phyloP scores from a whole-genome alignment of 257 asterid species.

The Fraxinus americana region DNA sequence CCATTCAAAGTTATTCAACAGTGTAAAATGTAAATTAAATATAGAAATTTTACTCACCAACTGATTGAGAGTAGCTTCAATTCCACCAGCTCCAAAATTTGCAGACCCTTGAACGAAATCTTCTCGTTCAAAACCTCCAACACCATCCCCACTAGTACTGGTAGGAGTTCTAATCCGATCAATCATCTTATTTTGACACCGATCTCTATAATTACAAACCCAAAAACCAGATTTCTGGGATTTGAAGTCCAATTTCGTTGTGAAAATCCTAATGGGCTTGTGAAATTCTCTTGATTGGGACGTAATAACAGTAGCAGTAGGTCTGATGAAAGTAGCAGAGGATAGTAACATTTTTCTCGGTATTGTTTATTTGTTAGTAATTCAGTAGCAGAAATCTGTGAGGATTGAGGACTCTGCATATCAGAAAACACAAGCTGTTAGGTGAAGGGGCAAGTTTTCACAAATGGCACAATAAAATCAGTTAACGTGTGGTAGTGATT shows the following conservation, averaged over 20 bases:
- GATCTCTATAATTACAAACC: background rate
- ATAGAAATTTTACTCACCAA: conserved; percentile 48
- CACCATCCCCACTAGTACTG: conserved; percentile 34
- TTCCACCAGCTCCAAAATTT: conserved; percentile 29
- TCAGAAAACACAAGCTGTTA: conserved; percentile 1
- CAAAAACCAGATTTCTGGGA: conserved; percentile 32
- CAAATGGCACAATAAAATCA: too few species aligned
- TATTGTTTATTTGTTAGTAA: background rate
- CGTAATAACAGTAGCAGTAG: conserved; percentile 15
- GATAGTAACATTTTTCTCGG: conserved; percentile 32
- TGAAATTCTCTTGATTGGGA: conserved; percentile 23
- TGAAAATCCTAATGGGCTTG: conserved; percentile 18
- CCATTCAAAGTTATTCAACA: background rate
- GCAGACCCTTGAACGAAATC: conserved; percentile 41
- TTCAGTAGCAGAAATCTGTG: background rate
- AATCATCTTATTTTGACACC: conserved; percentile 29
- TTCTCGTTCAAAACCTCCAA: conserved; percentile 53
- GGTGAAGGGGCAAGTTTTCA: background rate
- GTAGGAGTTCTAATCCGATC: conserved; percentile 26
- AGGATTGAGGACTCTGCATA: background rate
- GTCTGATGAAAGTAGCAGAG: conserved; percentile 28
- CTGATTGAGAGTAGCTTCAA: conserved; percentile 57
- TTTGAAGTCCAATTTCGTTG: conserved; percentile 25
- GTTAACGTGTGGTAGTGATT: too few species aligned
- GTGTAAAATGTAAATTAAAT: background rate